A percentile compares a stretch with the other conserved stretches of the same genome.
Evolutionary conservation across 495 filamentous ascomycete species (phyloP).

Genomic region (Daldinia concentrica): DNA sequence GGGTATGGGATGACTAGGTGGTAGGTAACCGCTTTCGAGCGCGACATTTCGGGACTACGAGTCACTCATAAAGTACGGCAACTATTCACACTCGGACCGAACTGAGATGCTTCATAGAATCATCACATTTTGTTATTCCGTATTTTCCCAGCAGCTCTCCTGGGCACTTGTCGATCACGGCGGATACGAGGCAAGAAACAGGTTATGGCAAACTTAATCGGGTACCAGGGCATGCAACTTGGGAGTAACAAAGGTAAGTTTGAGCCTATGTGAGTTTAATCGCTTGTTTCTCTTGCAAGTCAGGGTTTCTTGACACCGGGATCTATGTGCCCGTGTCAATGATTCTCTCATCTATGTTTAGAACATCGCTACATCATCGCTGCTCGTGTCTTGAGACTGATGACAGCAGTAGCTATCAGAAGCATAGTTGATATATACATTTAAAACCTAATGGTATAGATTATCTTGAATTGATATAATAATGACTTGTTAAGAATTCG

Average conservation of each 20-base stretch:
- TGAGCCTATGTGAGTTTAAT: slow-evolving; percentile 4
- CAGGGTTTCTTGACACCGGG: neutral
- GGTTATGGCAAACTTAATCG: slow-evolving; percentile 26
- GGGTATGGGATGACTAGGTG: too few relatives aligned
- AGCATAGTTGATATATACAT: neutral
- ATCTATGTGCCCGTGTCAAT: neutral
- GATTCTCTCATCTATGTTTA: neutral
- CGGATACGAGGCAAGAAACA: slow-evolving; percentile 32
- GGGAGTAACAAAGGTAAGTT: slow-evolving; percentile 8
- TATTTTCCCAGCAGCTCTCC: neutral
- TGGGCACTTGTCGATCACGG: slow-evolving; percentile 3
- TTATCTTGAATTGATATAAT: neutral
- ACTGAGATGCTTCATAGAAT: neutral
- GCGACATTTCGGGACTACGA: neutral
- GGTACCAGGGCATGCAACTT: slow-evolving; percentile 3
- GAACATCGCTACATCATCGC: neutral
- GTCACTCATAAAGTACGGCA: neutral
- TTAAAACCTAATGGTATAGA: neutral
- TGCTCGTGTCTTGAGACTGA: neutral
- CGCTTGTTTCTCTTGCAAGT: neutral
- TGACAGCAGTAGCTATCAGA: neutral
- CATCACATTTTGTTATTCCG: neutral
- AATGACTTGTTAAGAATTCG: neutral
- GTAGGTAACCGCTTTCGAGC: neutral
- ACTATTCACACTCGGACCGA: neutral